phyloP scores from a whole-genome alignment of 495 filamentous ascomycete species.

The Penicillium cataractarum region DNA sequence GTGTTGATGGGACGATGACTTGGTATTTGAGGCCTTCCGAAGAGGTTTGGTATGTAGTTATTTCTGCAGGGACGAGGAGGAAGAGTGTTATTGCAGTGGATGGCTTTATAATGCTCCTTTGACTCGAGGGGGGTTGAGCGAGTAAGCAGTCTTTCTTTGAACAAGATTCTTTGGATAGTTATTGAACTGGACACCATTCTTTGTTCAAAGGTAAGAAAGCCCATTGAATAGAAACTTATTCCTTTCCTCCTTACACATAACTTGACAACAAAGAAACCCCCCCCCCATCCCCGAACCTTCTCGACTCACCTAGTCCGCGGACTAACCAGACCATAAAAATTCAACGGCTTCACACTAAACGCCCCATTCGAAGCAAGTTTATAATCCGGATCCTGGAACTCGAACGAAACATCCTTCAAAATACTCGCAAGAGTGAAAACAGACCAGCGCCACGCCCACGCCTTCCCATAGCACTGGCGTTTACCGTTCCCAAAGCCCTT shows the following conservation, averaged over 20 bases:
- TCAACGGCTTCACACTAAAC: slow-evolving; percentile 41
- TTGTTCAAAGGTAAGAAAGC: background rate
- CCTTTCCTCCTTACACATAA: too few relatives aligned
- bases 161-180: background rate
- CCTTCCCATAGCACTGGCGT: slow-evolving; percentile 65
- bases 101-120: background rate
- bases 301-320: slow-evolving; percentile 14
- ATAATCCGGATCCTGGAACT: slow-evolving; percentile 50
- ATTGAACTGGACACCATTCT: background rate
- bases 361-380: slow-evolving; percentile 41
- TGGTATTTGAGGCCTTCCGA: background rate
- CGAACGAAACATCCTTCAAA: slow-evolving; percentile 46
- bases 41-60: background rate
- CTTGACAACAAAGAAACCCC: background rate
- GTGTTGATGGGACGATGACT: background rate
- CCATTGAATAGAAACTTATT: background rate
- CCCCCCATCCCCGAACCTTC: background rate
- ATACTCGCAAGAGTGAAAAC: slow-evolving; percentile 44
- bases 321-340: slow-evolving; percentile 28
- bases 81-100: background rate
- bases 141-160: background rate
- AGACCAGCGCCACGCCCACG: slow-evolving; percentile 67
- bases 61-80: background rate
- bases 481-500: slow-evolving; percentile 75
- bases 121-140: background rate